A percentile compares a stretch with the other conserved stretches of the same genome.
Evolutionary conservation across 495 filamentous ascomycete genomes (phyloP).

Genomic region (Talaromyces liani): DNA sequence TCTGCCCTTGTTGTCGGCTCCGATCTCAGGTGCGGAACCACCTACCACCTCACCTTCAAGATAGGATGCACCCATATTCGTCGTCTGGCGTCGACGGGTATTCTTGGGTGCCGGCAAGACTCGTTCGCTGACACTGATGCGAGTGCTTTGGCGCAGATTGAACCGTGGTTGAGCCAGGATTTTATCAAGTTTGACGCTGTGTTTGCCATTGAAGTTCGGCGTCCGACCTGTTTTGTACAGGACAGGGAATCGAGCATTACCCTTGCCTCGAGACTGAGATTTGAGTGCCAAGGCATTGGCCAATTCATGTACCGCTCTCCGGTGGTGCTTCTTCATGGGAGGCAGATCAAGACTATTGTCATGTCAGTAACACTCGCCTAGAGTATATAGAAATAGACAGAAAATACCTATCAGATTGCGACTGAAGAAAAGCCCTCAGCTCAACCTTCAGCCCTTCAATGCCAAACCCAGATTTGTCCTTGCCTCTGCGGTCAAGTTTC

Average conservation of each 20-base stretch:
- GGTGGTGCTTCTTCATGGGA: slow-evolving; percentile 70
- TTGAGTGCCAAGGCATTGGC: slow-evolving; percentile 65
- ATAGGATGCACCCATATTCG: slow-evolving; percentile 43
- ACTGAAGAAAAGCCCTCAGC: slow-evolving; percentile 61
- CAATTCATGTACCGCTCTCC: slow-evolving; percentile 70
- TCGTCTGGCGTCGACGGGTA: slow-evolving; percentile 24
- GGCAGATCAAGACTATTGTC: slow-evolving; percentile 61
- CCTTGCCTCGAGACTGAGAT: slow-evolving; percentile 75
- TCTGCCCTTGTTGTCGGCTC: slow-evolving; percentile 73
- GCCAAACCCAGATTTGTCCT: slow-evolving; percentile 66
- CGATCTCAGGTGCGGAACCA: slow-evolving; percentile 74
- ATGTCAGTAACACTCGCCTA: neutral
- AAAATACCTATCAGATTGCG: slow-evolving; percentile 55
- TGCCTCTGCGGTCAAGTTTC: slow-evolving; percentile 59
- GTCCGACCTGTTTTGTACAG: slow-evolving; percentile 68
- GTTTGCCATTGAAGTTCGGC: slow-evolving; percentile 38
- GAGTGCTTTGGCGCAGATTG: slow-evolving; percentile 1
- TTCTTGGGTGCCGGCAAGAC: slow-evolving; percentile 8
- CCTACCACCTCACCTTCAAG: slow-evolving; percentile 89
- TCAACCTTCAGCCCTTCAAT: slow-evolving; percentile 65
- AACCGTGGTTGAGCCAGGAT: slow-evolving; percentile 20
- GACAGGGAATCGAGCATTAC: slow-evolving; percentile 64
- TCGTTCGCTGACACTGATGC: neutral
- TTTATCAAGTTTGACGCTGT: slow-evolving; percentile 27
- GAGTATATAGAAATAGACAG: neutral